These are phyloP conservation scores for Wickerhamiella hasegawae DNA, from an alignment of 805 yeast species.

Conservation along the genomic window DNA sequence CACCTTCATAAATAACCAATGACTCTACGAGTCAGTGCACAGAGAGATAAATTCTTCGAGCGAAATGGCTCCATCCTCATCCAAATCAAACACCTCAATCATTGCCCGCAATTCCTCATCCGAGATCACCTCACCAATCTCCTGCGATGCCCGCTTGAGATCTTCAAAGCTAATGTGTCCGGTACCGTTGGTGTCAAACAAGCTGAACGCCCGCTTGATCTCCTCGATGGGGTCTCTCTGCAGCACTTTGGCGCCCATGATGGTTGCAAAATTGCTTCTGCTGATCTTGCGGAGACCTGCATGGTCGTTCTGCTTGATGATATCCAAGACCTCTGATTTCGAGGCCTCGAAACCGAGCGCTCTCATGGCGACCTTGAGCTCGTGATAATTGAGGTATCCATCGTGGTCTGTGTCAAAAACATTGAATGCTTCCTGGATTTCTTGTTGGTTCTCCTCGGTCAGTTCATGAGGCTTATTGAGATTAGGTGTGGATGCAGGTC, in stretches of 20 bases:
- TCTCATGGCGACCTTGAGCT: slow-evolving; percentile 79
- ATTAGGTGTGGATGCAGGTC: no score
- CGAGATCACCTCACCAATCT: slow-evolving; percentile 76
- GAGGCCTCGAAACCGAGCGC: slow-evolving; percentile 84
- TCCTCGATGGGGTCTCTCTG: slow-evolving; percentile 90
- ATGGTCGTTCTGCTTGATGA: slow-evolving; percentile 70
- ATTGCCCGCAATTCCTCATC: slow-evolving; percentile 91
- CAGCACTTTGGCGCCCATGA: slow-evolving; percentile 64
- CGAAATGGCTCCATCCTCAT: slow-evolving; percentile 44
- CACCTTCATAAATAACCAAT: no score
- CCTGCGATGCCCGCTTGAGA: slow-evolving; percentile 78
- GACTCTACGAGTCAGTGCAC: no score
- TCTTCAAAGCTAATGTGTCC: slow-evolving; percentile 70
- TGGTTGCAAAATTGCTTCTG: slow-evolving; percentile 36
- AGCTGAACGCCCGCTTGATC: slow-evolving; percentile 81
- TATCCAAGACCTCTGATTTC: slow-evolving; percentile 63
- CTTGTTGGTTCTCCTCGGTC: slow-evolving; percentile 76
- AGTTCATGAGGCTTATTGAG: no score
- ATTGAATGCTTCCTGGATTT: slow-evolving; percentile 80
- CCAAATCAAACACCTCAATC: slow-evolving; percentile 95
- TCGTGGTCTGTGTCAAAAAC: slow-evolving; percentile 87
- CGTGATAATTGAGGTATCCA: slow-evolving; percentile 82
- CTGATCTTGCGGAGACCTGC: slow-evolving; percentile 47
- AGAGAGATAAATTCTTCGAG: background rate
- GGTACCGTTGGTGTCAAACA: slow-evolving; percentile 78